Evolutionary conservation across 345 rosid genomes (phyloP), one percentile per base, ranked within the genome.

Genomic region (Pseudoturritis turrita): DNA sequence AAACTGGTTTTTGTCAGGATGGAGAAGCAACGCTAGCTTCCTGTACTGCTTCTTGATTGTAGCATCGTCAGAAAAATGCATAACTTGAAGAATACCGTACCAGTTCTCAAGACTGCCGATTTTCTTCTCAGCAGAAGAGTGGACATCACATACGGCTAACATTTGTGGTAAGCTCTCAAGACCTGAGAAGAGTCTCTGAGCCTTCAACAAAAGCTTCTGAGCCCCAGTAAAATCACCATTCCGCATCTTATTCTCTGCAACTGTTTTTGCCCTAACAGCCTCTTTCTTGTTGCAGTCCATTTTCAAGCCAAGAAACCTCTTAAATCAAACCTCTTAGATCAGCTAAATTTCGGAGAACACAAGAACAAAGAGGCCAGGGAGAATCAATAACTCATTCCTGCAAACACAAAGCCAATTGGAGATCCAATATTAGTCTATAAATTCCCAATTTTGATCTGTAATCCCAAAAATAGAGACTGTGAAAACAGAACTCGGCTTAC

Each of bases 281-380:
- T 94, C 98, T 57, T 91, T 97, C 81, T 87, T 94, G 80, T 88
- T 88, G 77, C 91, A 88, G 36, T 94, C 98, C 98, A 94, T 89
- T 19, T 28, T 19, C 5, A 44, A n/a, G 6, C 22, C 36, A 50
- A 53, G 43, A 33, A 54, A 17, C 45, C 36, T 7, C 47, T 28
- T 54, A 1, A 4, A 25, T 2, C 60, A 47, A 25, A 25, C 52
- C 35, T 10, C 53, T 36, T 53, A n/a, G 8, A 22, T 1, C 65
- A 49, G 46, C 62, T 66, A 26, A 39, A 40, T 3, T 41, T 40
- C 19, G 37, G 17, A 31, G 28, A 23, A 28, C 8, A 15, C 4
- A 43, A 51, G 62, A 67, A 55, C 19, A 52, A 29, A 22, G 31
- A 18, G 21, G 26, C 14, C 26, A 31, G 0, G 11, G 33, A 65